phyloP scores from a whole-genome alignment of 208 protist species.

The Leishmania lainsoni region DNA sequence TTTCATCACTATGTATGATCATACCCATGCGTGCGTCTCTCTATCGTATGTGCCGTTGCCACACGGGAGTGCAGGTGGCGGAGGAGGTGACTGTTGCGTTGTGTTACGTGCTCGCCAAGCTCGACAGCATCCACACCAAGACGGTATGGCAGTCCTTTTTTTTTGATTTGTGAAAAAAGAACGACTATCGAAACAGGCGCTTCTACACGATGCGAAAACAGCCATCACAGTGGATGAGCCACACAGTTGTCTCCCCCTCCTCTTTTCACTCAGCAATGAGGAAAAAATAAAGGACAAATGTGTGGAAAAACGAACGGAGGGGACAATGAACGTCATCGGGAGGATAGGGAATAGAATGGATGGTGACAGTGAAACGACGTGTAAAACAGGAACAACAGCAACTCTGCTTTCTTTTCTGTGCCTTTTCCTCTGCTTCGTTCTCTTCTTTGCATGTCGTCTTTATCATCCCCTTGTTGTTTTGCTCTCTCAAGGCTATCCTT shows the following conservation, averaged over 20 bases:
- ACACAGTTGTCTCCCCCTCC: neutral
- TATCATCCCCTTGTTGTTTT: too few relatives aligned
- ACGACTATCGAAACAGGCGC: neutral
- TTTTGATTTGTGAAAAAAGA: neutral
- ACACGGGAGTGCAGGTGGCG: neutral
- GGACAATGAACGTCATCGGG: neutral
- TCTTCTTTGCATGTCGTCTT: neutral
- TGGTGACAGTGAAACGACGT: neutral
- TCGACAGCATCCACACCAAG: neutral
- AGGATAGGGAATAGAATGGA: neutral
- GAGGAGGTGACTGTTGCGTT: neutral
- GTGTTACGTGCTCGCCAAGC: neutral
- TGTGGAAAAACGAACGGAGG: neutral
- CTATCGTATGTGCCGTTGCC: neutral
- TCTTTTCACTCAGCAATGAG: neutral
- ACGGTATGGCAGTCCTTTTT: neutral
- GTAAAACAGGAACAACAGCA: neutral
- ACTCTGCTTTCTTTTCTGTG: neutral
- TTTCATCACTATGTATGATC: neutral
- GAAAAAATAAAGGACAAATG: neutral
- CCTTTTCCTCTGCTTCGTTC: constrained; percentile 7
- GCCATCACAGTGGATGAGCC: neutral
- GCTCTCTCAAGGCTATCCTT: too few relatives aligned
- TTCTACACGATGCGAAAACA: neutral
- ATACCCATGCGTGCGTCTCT: neutral